phyloP scores from a whole-genome alignment of 2,329 filamentous ascomycete species.

The Botryotinia globosa region DNA sequence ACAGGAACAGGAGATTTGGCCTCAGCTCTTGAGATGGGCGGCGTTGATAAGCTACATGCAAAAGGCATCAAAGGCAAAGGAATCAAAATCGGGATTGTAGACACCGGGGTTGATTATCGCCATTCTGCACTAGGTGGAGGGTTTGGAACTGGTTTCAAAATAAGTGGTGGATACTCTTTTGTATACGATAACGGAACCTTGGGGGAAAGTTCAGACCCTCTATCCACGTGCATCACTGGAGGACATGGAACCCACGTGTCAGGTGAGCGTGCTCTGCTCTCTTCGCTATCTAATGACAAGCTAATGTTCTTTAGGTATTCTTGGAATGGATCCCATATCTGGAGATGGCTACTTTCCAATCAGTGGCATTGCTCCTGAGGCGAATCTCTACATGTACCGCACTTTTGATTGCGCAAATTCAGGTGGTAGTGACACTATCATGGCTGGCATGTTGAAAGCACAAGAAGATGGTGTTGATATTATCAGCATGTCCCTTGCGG shows the following conservation, averaged over 20 bases:
- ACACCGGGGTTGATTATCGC: slow-evolving; percentile 53
- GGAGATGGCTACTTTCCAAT: slow-evolving; percentile 24
- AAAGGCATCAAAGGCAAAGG: slow-evolving; percentile 48
- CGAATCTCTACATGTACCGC: slow-evolving; percentile 30
- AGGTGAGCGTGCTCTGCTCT: slow-evolving; percentile 18
- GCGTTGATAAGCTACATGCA: slow-evolving; percentile 43
- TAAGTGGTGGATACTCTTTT: slow-evolving; percentile 56
- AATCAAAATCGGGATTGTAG: slow-evolving; percentile 42
- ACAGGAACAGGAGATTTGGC: neutral
- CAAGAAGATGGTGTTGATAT: slow-evolving; percentile 29
- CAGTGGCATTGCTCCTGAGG: slow-evolving; percentile 30
- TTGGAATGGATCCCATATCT: slow-evolving; percentile 26
- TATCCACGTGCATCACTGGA: slow-evolving; percentile 26
- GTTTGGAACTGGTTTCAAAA: slow-evolving; percentile 58
- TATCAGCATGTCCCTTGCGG: slow-evolving; percentile 32
- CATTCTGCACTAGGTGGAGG: slow-evolving; percentile 64
- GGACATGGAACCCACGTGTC: slow-evolving; percentile 32
- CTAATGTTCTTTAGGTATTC: slow-evolving; percentile 23
- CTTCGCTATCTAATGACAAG: neutral
- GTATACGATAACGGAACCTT: slow-evolving; percentile 47
- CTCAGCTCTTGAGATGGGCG: slow-evolving; percentile 25
- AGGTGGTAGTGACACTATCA: slow-evolving; percentile 26
- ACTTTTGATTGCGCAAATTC: slow-evolving; percentile 27
- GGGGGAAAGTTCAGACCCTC: slow-evolving; percentile 23
- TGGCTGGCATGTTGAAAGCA: slow-evolving; percentile 30